A percentile compares a stretch with the other conserved stretches of the same genome.
Conservation (phyloP, 441 rosid species). For the Brassica balearica region DNA sequence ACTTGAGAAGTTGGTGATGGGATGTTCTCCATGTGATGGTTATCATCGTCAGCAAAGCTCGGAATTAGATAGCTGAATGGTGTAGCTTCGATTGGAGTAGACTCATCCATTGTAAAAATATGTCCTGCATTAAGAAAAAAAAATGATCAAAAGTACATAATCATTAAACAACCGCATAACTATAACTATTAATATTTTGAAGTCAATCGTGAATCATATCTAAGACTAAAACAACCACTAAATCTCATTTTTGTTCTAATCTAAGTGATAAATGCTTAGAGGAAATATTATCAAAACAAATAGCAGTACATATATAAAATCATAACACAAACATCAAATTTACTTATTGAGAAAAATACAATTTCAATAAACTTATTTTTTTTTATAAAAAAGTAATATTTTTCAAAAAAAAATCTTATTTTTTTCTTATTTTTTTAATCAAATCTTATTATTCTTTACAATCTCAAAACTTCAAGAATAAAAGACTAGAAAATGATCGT, state of each 20-base stretch:
- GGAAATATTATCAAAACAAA: not conserved
- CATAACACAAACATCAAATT: no score
- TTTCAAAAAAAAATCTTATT: not conserved
- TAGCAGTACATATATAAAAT: no score
- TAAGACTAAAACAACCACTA: no score
- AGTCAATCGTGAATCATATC: not conserved
- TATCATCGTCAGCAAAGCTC: not conserved
- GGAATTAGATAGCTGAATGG: not conserved
- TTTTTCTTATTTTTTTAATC: no score
- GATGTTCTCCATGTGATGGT: not conserved
- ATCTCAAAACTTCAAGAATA: no score
- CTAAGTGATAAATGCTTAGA: no score
- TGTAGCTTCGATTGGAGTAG: not conserved
- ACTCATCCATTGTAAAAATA: not conserved
- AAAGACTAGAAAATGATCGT: no score
- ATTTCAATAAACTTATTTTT: not conserved
- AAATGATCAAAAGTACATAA: not conserved
- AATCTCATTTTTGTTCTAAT: no score
- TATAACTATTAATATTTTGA: not conserved
- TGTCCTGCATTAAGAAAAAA: not conserved
- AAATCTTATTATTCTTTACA: no score
- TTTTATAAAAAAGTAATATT: not conserved
- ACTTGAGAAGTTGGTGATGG: not conserved
- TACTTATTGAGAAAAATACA: no score
- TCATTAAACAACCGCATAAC: not conserved